These are phyloP conservation scores for Astrothelium macrocarpum DNA, from an alignment of 495 filamentous ascomycete species.

Conservation along the genomic window DNA sequence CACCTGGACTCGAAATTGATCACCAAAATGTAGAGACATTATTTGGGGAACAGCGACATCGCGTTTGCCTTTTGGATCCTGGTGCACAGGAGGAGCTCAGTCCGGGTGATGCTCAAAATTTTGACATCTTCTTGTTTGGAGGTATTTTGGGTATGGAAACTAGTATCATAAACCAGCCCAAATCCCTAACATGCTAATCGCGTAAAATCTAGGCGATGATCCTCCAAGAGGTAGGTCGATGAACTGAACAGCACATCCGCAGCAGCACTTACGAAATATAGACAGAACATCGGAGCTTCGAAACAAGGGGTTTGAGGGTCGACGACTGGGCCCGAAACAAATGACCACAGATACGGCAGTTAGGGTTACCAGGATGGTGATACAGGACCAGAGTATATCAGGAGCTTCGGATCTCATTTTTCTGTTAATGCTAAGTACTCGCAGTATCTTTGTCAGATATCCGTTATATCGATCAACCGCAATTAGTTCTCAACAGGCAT, in stretches of 20 bases:
- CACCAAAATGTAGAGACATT: conserved; percentile 66
- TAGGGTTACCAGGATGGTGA: conserved; percentile 79
- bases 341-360: conserved; percentile 99
- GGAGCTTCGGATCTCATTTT: neutral
- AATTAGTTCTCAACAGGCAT: conserved; percentile 78
- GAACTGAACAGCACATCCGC: neutral
- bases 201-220: conserved; percentile 62
- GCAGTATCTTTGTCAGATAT: conserved; percentile 67
- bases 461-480: conserved; percentile 74
- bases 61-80: conserved; percentile 85
- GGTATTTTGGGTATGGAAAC: conserved; percentile 74
- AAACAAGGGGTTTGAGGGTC: conserved; percentile 81
- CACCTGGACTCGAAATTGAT: conserved; percentile 56
- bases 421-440: neutral
- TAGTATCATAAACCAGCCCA: conserved; percentile 2
- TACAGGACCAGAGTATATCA: conserved; percentile 63
- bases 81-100: conserved; percentile 66
- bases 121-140: conserved; percentile 90
- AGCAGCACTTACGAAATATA: conserved; percentile 25
- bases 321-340: conserved; percentile 82
- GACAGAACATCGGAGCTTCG: conserved; percentile 90
- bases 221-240: conserved; percentile 71
- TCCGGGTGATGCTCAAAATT: conserved; percentile 70
- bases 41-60: conserved; percentile 53
- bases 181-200: conserved; percentile 10